Evolutionary conservation across 2,329 filamentous ascomycete genomes (phyloP).

Genomic region (Arthroderma sp.): DNA sequence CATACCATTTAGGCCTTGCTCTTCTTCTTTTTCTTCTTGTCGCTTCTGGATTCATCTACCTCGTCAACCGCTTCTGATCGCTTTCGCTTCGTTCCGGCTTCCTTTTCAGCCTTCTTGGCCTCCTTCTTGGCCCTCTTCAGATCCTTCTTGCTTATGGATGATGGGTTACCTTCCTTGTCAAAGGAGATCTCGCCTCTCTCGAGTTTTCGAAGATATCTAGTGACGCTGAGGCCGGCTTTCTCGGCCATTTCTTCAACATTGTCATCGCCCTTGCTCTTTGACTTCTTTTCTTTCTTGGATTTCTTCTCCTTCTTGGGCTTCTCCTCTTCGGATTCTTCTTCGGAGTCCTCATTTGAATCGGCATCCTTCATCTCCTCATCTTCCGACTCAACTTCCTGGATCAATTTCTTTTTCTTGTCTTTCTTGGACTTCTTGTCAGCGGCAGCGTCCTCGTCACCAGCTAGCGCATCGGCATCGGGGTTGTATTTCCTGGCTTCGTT

Average conservation of each 20-base stretch:
- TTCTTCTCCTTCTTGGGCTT: constrained; percentile 15
- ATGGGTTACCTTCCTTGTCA: constrained; percentile 51
- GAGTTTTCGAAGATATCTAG: constrained; percentile 67
- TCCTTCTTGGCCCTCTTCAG: constrained; percentile 60
- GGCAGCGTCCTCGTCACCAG: constrained; percentile 49
- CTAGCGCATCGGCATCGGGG: constrained; percentile 75
- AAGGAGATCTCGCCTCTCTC: constrained; percentile 63
- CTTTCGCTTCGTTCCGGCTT: constrained; percentile 62
- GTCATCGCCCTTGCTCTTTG: constrained; percentile 36
- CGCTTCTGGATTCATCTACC: constrained; percentile 38
- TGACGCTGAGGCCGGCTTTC: constrained; percentile 56
- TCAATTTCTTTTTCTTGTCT: constrained; percentile 36
- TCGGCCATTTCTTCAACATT: constrained; percentile 50
- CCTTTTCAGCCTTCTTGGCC: constrained; percentile 43
- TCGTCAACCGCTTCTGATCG: constrained; percentile 46
- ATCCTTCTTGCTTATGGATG: constrained; percentile 62
- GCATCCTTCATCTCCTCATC: constrained; percentile 38
- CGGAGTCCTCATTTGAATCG: constrained; percentile 23
- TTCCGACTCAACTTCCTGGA: constrained; percentile 32
- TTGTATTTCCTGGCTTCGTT: constrained; percentile 95
- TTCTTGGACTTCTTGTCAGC: constrained; percentile 28
- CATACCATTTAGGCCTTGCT: constrained; percentile 37
- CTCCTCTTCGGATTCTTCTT: constrained; percentile 20
- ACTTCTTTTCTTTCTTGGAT: constrained; percentile 7
- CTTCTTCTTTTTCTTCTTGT: constrained; percentile 52